phyloP scores from a whole-genome alignment of 1,284 basidiomycete species.

The Phellinidium pouzarii region DNA sequence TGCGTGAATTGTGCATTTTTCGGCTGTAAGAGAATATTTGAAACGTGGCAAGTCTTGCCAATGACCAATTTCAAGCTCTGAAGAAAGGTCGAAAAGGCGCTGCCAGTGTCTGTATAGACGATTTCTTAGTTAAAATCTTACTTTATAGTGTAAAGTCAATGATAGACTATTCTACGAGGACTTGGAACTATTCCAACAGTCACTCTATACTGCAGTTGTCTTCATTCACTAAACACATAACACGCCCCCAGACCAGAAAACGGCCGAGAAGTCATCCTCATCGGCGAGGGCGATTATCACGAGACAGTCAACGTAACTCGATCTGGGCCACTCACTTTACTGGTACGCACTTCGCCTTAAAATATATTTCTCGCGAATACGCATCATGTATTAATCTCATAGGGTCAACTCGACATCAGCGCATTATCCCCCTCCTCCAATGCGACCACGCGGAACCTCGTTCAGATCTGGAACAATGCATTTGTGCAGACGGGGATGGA shows the following conservation, averaged over 20 bases:
- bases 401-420: conserved; percentile 47
- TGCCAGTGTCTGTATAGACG: too few species aligned
- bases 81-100: too few species aligned
- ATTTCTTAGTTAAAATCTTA: too few species aligned
- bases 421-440: conserved; percentile 29
- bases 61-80: too few species aligned
- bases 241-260: conserved; percentile 24
- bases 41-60: conserved; percentile 25
- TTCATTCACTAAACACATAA: background rate
- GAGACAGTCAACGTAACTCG: conserved; percentile 55
- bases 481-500: conserved; percentile 39
- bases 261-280: conserved; percentile 42
- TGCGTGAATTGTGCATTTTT: conserved; percentile 19
- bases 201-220: background rate
- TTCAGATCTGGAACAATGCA: conserved; percentile 44
- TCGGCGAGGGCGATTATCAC: conserved; percentile 55
- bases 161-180: too few species aligned
- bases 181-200: too few species aligned
- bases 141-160: too few species aligned
- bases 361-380: background rate
- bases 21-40: background rate
- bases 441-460: conserved; percentile 41
- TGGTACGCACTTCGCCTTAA: conserved; percentile 30
- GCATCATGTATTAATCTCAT: background rate
- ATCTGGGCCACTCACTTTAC: conserved; percentile 45